These are phyloP conservation scores for Rutstroemia sp. DNA, from an alignment of 2,329 filamentous ascomycete species.

Conservation along the genomic window DNA sequence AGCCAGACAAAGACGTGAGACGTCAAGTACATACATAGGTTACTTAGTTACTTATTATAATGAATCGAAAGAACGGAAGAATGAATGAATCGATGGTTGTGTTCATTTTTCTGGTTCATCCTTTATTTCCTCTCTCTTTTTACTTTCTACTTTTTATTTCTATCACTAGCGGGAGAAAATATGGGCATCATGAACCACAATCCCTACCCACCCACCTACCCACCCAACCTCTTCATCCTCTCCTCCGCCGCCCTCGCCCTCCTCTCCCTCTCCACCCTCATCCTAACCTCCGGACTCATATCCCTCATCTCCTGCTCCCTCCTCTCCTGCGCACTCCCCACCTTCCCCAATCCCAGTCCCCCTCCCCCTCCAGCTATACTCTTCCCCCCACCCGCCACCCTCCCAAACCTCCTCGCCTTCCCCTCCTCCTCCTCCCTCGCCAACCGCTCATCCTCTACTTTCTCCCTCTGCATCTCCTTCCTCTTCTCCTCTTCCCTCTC, in stretches of 20 bases:
- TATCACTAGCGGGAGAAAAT: too few relatives aligned
- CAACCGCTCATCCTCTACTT: constrained; percentile 64
- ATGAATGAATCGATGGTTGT: too few relatives aligned
- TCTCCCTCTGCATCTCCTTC: constrained; percentile 63
- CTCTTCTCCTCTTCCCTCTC: constrained; percentile 64
- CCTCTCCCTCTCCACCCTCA: constrained; percentile 77
- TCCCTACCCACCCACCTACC: too few relatives aligned
- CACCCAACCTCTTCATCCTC: constrained; percentile 30
- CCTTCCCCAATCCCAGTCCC: constrained; percentile 46
- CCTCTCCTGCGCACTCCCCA: constrained; percentile 68
- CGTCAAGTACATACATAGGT: too few relatives aligned
- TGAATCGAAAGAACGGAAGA: too few relatives aligned
- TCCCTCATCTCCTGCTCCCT: constrained; percentile 79
- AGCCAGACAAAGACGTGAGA: too few relatives aligned
- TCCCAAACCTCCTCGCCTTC: constrained; percentile 24
- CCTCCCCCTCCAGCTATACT: constrained; percentile 28
- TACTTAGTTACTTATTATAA: too few relatives aligned
- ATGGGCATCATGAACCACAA: too few relatives aligned
- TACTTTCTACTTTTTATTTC: too few relatives aligned
- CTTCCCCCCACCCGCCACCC: constrained; percentile 32
- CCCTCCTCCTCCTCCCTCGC: constrained; percentile 44
- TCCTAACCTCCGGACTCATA: constrained; percentile 79
- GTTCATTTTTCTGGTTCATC: too few relatives aligned
- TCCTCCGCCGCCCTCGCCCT: constrained; percentile 69
- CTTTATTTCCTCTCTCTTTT: too few relatives aligned